phyloP scores from a whole-genome alignment of 2,329 filamentous ascomycete species.

The Colletotrichum theobromicola region DNA sequence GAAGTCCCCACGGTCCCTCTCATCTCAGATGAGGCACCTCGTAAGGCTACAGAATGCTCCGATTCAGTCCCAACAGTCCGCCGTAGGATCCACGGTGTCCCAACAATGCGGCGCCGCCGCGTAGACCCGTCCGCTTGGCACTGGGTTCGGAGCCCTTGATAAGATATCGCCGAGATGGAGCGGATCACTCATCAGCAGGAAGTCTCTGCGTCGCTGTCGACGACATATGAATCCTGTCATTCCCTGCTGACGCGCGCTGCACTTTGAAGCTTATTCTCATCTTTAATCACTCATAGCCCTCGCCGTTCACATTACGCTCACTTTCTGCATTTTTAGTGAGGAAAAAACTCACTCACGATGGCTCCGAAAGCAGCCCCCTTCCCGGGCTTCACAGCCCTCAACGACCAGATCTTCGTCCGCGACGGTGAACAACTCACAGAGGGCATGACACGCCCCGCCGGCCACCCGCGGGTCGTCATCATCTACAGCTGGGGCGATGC shows the following conservation, averaged over 20 bases:
- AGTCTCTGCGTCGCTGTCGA: background rate
- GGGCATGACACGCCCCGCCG: constrained; percentile 14
- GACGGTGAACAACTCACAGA: constrained; percentile 31
- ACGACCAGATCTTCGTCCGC: constrained; percentile 52
- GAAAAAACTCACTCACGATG: background rate
- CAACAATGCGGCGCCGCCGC: background rate
- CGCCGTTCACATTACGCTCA: background rate
- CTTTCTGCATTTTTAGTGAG: background rate
- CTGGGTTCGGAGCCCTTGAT: background rate
- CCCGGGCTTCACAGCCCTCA: constrained; percentile 52
- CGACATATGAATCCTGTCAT: background rate
- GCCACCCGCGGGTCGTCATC: constrained; percentile 51
- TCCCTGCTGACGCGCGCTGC: background rate
- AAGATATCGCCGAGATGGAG: background rate
- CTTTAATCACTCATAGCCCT: background rate
- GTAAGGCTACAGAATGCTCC: background rate
- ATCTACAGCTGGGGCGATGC: constrained; percentile 66
- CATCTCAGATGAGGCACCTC: background rate
- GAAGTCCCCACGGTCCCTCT: background rate
- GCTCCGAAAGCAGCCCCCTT: constrained; percentile 29
- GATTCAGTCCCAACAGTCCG: background rate
- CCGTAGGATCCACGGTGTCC: background rate
- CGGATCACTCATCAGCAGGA: background rate
- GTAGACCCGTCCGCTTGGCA: background rate
- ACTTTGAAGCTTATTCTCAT: rapidly evolving